Base-by-base conservation (phyloP, 2,329 filamentous ascomycete genomes). In the Clathrospora elynae region DNA sequence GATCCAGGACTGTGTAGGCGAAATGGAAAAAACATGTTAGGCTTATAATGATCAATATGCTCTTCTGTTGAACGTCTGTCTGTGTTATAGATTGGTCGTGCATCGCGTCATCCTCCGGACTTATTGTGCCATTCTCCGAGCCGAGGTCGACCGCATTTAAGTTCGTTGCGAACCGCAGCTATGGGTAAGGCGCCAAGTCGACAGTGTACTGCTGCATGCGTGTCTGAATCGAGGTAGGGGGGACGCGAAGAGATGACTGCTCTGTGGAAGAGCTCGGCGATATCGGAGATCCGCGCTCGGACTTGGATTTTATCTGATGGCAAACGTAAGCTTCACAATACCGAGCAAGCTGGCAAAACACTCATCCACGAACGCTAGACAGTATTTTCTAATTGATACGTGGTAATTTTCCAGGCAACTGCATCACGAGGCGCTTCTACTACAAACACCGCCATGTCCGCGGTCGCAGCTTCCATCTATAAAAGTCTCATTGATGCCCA, bases 191-290 rank as follows among this genome's bases (percentile, higher is more conserved):
- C n/a, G n/a, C n/a, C n/a, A n/a, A n/a, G n/a, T n/a, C n/a, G n/a
- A n/a, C n/a, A n/a, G n/a, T n/a, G n/a, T n/a, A n/a, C n/a, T n/a
- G n/a, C n/a, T n/a, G n/a, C n/a, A n/a, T n/a, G n/a, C n/a, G n/a
- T n/a, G n/a, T n/a, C n/a, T n/a, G n/a, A n/a, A n/a, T n/a, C n/a
- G n/a, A n/a, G n/a, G n/a, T n/a, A n/a, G n/a, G n/a, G n/a, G n/a
- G n/a, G n/a, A n/a, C n/a, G n/a, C n/a, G n/a, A n/a, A n/a, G n/a
- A n/a, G n/a, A n/a, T n/a, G n/a, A n/a, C n/a, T n/a, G n/a, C n/a
- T n/a, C n/a, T n/a, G n/a, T n/a, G n/a, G n/a, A n/a, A n/a, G 1
- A 18, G 25, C 46, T 53, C 50, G 50, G 50, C 43, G 40, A 42
- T 36, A 14, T 33, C 42, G 42, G 46, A 50, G 16, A 44, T 53